Conservation (phyloP, 768 basidiomycete species). For the Suillus decipiens region DNA sequence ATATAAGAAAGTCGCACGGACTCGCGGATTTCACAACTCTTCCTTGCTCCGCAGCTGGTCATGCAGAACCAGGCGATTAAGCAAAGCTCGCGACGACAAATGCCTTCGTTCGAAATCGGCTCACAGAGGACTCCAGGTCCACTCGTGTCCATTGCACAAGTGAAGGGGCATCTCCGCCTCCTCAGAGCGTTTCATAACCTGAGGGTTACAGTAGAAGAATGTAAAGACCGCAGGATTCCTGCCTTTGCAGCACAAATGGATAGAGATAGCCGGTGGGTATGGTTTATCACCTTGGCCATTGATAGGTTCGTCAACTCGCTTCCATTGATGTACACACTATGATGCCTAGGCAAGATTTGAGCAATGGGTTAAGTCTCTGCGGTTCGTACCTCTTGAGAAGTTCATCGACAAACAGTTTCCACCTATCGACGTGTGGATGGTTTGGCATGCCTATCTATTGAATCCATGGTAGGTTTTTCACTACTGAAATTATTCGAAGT, state of each 20-base stretch:
- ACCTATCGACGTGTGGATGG: constrained; percentile 43
- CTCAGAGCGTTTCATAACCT: constrained; percentile 36
- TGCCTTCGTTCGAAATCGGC: constrained; percentile 23
- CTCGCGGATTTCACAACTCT: neutral
- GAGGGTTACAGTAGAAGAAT: constrained; percentile 28
- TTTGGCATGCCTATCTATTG: constrained; percentile 45
- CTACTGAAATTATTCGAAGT: constrained; percentile 4
- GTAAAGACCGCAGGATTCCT: constrained; percentile 31
- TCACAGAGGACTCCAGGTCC: constrained; percentile 20
- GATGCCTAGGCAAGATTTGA: constrained; percentile 31
- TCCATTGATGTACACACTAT: neutral
- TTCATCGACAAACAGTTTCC: constrained; percentile 32
- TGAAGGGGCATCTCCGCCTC: constrained; percentile 37
- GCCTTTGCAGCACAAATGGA: constrained; percentile 25
- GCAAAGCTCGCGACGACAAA: neutral
- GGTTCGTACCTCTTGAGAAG: constrained; percentile 25
- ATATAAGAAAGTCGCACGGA: constrained; percentile 2
- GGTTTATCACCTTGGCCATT: constrained; percentile 42
- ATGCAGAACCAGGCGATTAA: neutral
- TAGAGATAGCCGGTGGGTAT: constrained; percentile 35
- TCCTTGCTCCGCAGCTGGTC: neutral
- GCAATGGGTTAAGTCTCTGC: constrained; percentile 32
- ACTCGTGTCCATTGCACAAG: constrained; percentile 33
- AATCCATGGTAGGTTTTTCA: constrained; percentile 33
- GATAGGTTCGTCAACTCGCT: constrained; percentile 31